Base-by-base conservation (phyloP, 75 land plant species). In the Pinus albicaulis region DNA sequence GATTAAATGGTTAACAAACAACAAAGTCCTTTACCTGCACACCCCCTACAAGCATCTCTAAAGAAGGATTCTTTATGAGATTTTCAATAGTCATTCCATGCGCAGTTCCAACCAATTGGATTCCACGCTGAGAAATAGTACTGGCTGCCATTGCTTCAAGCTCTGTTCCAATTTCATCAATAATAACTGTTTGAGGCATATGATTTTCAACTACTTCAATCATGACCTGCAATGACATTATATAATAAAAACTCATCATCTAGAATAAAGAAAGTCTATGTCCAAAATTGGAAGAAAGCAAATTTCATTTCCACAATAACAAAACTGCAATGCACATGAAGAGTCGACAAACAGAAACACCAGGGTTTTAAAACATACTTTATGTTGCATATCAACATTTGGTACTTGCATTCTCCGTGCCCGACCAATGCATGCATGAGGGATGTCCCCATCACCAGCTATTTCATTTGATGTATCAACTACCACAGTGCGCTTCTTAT, bases 121-220 rank as follows among this genome's bases (percentile, higher is more conserved):
- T 97, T 66, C 99, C 99, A 78, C 99, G 88, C 79, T 96, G 95
- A 63, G 99, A 97, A 75, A 96, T 96, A 19, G 99, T 96, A 31
- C 94, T 90, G n/a, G 99, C 99, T 61, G 99, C 99, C 76, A 89
- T 28, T 23, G 99, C 97, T 82, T 93, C 99, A 70, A 96, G 84
- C 78, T 96, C 99, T 22, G 99, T 96, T 13, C 99, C 95, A 79
- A 96, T 96, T 83, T 96, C 99, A 86, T 96, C 99, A 73, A 96
- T 96, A 44, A 96, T 88, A 68, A 96, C 93, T 26, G 92, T 85
- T 84, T 96, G 88, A 57, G 99, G 99, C 99, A 96, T 96, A 76
- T 96, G 99, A 79, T 96, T 96, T 78, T 96, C 99, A 71, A 93
- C 99, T n/a, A 97, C 99, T 80, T 96, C 99, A 78, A 96, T 96